Conservation (phyloP, 169 alveolate genomes). For the Perkinsus olseni region DNA sequence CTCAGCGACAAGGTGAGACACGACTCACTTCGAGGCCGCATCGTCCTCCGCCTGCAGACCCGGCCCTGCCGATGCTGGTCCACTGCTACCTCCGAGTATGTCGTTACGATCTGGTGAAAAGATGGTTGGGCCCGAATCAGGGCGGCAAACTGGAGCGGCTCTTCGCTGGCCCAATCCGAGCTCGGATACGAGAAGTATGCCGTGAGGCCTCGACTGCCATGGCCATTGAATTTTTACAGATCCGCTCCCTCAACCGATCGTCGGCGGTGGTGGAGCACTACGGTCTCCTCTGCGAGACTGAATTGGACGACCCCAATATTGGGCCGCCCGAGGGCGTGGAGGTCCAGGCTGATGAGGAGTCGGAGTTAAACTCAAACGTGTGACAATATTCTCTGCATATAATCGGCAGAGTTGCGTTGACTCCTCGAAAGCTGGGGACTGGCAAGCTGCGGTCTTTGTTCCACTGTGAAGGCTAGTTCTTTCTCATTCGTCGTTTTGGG, state of each 20-base stretch:
- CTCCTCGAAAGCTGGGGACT: not conserved
- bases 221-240: not conserved
- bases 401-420: not conserved
- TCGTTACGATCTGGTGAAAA: not conserved
- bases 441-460: no score
- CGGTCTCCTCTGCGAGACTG: not conserved
- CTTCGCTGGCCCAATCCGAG: not conserved
- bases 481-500: no score
- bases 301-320: not conserved
- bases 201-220: not conserved
- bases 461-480: no score
- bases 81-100: not conserved
- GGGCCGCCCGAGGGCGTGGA: not conserved
- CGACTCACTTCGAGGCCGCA: no score
- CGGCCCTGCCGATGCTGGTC: not conserved
- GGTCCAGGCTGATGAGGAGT: not conserved
- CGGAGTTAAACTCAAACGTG: not conserved
- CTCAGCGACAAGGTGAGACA: not conserved
- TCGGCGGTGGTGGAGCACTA: not conserved
- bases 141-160: not conserved
- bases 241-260: not conserved
- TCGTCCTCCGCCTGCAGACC: not conserved
- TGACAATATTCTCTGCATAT: not conserved
- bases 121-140: not conserved
- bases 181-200: not conserved